Conservation (phyloP, 441 rosid species). For the Cnidoscolus chayamansa region DNA sequence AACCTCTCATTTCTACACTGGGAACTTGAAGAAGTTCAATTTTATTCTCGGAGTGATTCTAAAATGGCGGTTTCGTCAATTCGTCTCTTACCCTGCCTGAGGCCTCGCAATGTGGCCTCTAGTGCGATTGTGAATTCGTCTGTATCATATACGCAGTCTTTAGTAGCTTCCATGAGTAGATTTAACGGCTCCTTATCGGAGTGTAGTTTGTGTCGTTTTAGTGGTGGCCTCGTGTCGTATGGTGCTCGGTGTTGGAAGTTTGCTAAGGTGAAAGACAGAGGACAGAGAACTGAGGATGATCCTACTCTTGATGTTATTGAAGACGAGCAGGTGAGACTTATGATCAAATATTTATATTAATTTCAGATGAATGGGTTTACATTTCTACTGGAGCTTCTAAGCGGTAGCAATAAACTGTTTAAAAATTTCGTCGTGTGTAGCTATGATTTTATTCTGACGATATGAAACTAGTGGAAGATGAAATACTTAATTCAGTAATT, state of each 20-base stretch:
- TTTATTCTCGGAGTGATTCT: neutral
- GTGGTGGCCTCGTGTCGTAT: slow-evolving; percentile 23
- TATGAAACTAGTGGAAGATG: neutral
- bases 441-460: neutral
- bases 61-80: slow-evolving; percentile 43
- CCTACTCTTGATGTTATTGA: slow-evolving; percentile 27
- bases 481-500: neutral
- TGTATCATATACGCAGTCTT: slow-evolving; percentile 3
- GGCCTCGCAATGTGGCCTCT: slow-evolving; percentile 21
- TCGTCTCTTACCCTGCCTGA: slow-evolving; percentile 24
- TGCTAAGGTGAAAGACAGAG: slow-evolving; percentile 28
- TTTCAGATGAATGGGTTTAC: neutral
- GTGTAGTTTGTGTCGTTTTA: slow-evolving; percentile 23
- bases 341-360: neutral
- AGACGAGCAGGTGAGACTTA: slow-evolving; percentile 34
- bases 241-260: slow-evolving; percentile 26
- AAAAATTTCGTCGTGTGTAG: neutral
- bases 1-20: neutral
- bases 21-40: neutral
- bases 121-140: slow-evolving; percentile 11
- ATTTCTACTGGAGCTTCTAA: neutral
- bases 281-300: slow-evolving; percentile 29
- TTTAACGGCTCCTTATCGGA: slow-evolving; percentile 19
- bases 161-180: slow-evolving; percentile 24
- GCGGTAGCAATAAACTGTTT: neutral